Evolutionary conservation across 768 basidiomycete species (phyloP).

Genomic region (Termitomyces sp.): DNA sequence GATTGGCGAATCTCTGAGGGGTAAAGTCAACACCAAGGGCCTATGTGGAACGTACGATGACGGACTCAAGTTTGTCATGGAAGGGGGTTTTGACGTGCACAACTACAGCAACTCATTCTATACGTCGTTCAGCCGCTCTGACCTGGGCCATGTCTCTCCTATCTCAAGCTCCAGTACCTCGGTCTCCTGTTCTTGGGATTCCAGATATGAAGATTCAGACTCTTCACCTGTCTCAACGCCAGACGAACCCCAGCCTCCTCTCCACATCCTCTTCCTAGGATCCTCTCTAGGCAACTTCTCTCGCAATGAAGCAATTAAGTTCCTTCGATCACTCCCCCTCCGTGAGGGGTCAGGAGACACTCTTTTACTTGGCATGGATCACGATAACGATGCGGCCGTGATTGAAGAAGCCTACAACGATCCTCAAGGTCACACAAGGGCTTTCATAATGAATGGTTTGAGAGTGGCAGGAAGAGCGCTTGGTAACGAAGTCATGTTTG

Average conservation of each 20-base stretch:
- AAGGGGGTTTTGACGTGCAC: constrained; percentile 49
- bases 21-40: constrained; percentile 78
- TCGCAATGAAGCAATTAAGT: constrained; percentile 62
- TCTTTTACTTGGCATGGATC: constrained; percentile 87
- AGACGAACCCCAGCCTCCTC: constrained; percentile 41
- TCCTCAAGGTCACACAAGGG: constrained; percentile 60
- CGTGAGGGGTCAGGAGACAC: constrained; percentile 76
- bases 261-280: constrained; percentile 90
- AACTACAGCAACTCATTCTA: constrained; percentile 6
- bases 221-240: constrained; percentile 43
- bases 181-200: constrained; percentile 19
- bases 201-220: constrained; percentile 19
- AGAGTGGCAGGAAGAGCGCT: constrained; percentile 63
- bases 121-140: constrained; percentile 4
- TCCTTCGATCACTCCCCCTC: constrained; percentile 78
- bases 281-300: constrained; percentile 91
- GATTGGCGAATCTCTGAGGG: constrained; percentile 56
- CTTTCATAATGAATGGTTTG: constrained; percentile 87
- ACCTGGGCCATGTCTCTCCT: constrained; percentile 33
- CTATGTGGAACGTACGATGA: constrained; percentile 91
- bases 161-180: constrained; percentile 29
- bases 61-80: constrained; percentile 74
- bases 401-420: constrained; percentile 92
- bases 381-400: constrained; percentile 61
- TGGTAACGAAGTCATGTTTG: constrained; percentile 63